These are phyloP conservation scores for Pseudogymnoascus sp. DNA, from an alignment of 2,329 filamentous ascomycete species.

Conservation along the genomic window DNA sequence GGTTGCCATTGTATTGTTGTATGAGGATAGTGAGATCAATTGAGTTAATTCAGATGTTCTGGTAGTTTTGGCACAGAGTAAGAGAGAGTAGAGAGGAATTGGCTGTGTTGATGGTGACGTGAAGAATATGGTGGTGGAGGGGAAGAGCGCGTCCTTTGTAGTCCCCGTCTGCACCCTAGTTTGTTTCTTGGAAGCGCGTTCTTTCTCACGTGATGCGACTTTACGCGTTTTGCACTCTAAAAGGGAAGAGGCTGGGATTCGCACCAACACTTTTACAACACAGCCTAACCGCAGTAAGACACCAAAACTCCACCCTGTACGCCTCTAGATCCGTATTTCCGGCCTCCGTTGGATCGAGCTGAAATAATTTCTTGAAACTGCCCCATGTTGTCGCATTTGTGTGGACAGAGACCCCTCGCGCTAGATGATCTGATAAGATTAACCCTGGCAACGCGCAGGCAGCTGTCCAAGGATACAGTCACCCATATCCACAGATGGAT, in stretches of 20 bases:
- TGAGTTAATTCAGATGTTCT: conserved; percentile 14
- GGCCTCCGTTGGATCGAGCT: not conserved
- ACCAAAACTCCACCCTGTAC: not conserved
- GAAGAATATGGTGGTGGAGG: conserved; percentile 8
- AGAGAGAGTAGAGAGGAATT: conserved; percentile 14
- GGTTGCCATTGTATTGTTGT: conserved; percentile 55
- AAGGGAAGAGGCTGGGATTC: conserved; percentile 6
- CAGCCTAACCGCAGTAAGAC: not conserved
- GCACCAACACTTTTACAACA: conserved; percentile 5
- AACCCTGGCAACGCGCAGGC: not conserved
- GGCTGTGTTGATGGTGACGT: conserved; percentile 12
- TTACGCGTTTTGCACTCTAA: conserved; percentile 8
- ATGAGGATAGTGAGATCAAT: conserved; percentile 8
- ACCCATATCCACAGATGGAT: not conserved
- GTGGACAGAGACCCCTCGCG: conserved; percentile 6
- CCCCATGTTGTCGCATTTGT: conserved; percentile 1
- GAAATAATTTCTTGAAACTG: conserved; percentile 1
- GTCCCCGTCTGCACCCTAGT: conserved; percentile 7
- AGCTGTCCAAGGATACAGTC: not conserved
- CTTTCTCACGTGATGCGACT: conserved; percentile 6
- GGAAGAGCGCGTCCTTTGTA: conserved; percentile 10
- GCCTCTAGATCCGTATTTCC: not conserved
- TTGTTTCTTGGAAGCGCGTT: conserved; percentile 4
- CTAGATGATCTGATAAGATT: conserved; percentile 9
- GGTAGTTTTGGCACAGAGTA: conserved; percentile 16